A percentile compares a stretch with the other conserved stretches of the same genome.
Evolutionary conservation across 345 rosid genomes (phyloP).

Genomic region (Eucalyptus fibrosa): DNA sequence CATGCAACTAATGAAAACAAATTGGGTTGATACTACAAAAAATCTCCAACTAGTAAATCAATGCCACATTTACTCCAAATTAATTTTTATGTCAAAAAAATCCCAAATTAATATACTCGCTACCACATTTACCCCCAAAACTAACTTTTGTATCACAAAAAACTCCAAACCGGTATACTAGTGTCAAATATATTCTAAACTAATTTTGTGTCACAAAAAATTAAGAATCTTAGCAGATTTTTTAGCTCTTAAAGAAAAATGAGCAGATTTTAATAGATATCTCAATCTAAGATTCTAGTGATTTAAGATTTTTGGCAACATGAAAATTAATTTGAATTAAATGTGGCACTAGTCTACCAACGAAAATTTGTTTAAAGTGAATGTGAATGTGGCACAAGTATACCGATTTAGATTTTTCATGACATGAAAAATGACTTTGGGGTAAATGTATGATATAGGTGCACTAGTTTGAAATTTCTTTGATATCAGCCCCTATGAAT

Average conservation of each 20-base stretch:
- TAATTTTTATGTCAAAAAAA: background rate
- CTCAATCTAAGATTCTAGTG: background rate
- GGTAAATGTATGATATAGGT: background rate
- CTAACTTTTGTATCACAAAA: background rate
- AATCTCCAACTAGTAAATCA: fast-evolving
- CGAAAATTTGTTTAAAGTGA: background rate
- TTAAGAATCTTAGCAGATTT: background rate
- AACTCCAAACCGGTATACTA: background rate
- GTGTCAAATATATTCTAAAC: background rate
- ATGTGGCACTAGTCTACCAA: background rate
- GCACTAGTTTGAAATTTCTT: background rate
- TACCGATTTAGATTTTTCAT: background rate
- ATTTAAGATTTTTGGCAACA: background rate
- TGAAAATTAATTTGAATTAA: background rate
- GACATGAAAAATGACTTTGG: background rate
- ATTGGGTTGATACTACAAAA: background rate
- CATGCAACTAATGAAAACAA: background rate
- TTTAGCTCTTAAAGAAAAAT: background rate
- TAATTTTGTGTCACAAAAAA: background rate
- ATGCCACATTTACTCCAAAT: background rate
- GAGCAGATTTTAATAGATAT: background rate
- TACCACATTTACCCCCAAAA: background rate
- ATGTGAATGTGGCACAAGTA: background rate
- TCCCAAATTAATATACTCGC: background rate
- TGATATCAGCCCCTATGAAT: background rate